A percentile compares a stretch with the other conserved stretches of the same genome.
Conservation (phyloP, 2,329 filamentous ascomycete genomes). For the Myriosclerotinia duriaeana region DNA sequence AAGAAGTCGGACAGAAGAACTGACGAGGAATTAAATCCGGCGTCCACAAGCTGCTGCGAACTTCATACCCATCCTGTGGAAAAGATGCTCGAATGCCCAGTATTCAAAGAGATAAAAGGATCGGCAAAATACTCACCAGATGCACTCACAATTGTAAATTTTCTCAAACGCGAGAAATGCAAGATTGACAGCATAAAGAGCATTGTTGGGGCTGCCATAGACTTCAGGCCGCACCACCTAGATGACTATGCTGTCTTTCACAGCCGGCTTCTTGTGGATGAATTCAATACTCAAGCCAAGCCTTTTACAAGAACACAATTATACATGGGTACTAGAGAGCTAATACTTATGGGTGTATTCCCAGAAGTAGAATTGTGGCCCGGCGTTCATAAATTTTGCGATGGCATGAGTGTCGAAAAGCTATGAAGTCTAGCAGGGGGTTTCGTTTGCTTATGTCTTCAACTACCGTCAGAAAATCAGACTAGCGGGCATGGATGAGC, state of each 20-base stretch:
- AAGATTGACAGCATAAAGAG: neutral
- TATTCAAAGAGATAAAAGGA: neutral
- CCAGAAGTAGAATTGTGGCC: accelerated
- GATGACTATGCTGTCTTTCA: neutral
- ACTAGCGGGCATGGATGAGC: too few relatives aligned
- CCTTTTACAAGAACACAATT: neutral
- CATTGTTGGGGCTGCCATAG: too few relatives aligned
- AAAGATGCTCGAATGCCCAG: neutral
- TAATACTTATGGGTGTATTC: neutral
- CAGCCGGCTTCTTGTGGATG: neutral
- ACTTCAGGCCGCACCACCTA: too few relatives aligned
- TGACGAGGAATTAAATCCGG: neutral
- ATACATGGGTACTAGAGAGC: neutral
- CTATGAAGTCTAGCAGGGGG: neutral
- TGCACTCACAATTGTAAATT: neutral
- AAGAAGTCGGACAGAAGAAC: neutral
- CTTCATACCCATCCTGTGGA: neutral
- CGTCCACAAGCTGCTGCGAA: conserved; percentile 9
- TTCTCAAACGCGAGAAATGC: neutral
- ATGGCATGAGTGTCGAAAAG: neutral
- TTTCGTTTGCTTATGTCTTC: neutral
- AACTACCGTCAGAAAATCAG: accelerated
- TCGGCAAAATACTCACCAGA: conserved; percentile 6
- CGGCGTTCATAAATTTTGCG: neutral
- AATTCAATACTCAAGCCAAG: neutral